These are phyloP conservation scores for Fusarium buxicola DNA, from an alignment of 2,329 filamentous ascomycete species.

Conservation along the genomic window DNA sequence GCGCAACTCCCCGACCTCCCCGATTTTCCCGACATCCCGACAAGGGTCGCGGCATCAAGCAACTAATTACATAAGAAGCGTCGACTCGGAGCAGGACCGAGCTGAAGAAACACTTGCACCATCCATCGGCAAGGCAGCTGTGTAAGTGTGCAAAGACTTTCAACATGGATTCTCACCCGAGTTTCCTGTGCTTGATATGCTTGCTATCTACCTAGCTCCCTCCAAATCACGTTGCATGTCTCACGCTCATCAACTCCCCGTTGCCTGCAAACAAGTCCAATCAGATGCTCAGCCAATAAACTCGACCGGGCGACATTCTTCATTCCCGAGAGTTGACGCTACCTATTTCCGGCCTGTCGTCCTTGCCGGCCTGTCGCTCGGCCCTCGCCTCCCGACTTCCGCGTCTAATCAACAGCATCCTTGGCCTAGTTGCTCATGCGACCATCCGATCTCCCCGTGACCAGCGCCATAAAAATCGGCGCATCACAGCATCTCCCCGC, in stretches of 20 bases:
- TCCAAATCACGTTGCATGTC: no score
- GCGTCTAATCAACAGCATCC: slow-evolving; percentile 18
- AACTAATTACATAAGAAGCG: slow-evolving; percentile 30
- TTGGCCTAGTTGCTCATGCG: slow-evolving; percentile 14
- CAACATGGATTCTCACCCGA: no score
- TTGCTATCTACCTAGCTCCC: not conserved
- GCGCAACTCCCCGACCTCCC: slow-evolving; percentile 39
- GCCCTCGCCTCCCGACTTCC: slow-evolving; percentile 36
- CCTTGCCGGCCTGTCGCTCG: slow-evolving; percentile 28
- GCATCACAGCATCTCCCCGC: not conserved
- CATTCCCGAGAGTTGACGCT: slow-evolving; percentile 3
- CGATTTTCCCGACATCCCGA: slow-evolving; percentile 32
- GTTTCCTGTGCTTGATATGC: no score
- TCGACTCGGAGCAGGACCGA: no score
- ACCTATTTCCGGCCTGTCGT: slow-evolving; percentile 29
- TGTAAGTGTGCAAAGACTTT: no score
- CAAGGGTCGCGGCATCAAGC: slow-evolving; percentile 1
- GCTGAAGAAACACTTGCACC: no score
- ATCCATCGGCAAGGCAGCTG: no score
- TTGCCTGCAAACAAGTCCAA: not conserved
- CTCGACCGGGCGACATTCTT: no score
- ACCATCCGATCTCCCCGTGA: slow-evolving; percentile 37
- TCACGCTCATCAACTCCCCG: no score
- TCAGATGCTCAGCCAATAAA: not conserved
- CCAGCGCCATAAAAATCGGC: slow-evolving; percentile 11